A percentile compares a stretch with the other conserved stretches of the same genome.
These are phyloP conservation scores for Epipyxis sp. DNA, from an alignment of 108 stramenopile genomes.

Conservation along the genomic window DNA sequence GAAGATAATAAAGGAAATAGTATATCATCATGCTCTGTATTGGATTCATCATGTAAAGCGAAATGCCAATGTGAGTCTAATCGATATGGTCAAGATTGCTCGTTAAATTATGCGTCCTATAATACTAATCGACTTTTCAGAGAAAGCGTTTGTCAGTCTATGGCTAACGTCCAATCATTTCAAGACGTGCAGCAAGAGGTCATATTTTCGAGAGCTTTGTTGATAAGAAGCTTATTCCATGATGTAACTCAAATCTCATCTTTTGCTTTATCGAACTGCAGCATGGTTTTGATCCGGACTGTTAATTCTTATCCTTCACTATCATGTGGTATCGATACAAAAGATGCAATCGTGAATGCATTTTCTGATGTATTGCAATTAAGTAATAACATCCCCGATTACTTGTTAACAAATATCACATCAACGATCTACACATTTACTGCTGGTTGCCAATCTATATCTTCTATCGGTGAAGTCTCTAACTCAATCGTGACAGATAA, in stretches of 20 bases:
- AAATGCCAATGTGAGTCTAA: neutral
- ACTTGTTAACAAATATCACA: neutral
- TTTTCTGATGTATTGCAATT: neutral
- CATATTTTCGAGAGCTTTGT: neutral
- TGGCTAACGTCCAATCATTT: neutral
- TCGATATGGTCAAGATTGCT: conserved; percentile 1
- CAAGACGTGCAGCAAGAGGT: neutral
- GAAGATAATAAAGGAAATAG: neutral
- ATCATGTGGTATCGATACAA: neutral
- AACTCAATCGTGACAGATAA: neutral
- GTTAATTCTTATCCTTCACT: neutral
- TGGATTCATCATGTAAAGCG: neutral
- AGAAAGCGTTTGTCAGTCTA: neutral
- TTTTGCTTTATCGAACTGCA: neutral
- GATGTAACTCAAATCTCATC: neutral
- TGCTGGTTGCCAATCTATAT: neutral
- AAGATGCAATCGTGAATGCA: neutral
- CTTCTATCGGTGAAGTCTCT: neutral
- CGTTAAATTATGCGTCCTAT: neutral
- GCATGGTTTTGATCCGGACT: neutral
- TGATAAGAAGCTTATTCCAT: neutral
- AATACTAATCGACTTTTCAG: neutral
- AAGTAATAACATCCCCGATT: neutral
- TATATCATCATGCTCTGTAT: neutral
- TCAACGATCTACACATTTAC: neutral